phyloP scores from a whole-genome alignment of 108 stramenopile genomes.

The Mediolabrus comicus region DNA sequence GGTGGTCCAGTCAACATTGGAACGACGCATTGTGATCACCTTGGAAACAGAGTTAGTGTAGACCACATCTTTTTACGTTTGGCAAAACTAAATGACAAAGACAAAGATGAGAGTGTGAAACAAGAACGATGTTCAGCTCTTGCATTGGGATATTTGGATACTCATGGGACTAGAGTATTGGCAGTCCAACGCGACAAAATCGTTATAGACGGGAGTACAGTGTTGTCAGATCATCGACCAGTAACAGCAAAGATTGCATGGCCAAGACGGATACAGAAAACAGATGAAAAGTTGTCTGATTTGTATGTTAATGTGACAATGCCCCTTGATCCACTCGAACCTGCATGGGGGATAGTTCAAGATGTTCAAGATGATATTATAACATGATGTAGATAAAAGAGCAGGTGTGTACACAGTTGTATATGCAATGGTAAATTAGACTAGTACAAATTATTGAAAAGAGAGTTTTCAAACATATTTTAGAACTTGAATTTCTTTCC shows the following conservation, averaged over 20 bases:
- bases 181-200: constrained; percentile 28
- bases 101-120: background rate
- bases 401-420: background rate
- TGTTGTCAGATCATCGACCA: constrained; percentile 46
- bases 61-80: constrained; percentile 44
- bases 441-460: background rate
- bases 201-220: constrained; percentile 26
- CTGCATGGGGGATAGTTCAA: constrained; percentile 43
- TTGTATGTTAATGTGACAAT: constrained; percentile 29
- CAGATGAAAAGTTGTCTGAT: constrained; percentile 34
- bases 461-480: background rate
- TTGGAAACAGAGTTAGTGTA: constrained; percentile 37
- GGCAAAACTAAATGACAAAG: background rate
- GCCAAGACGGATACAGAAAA: constrained; percentile 15
- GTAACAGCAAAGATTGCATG: constrained; percentile 48
- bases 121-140: constrained; percentile 28
- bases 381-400: background rate
- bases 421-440: background rate
- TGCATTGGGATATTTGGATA: constrained; percentile 42
- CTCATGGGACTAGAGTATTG: constrained; percentile 37
- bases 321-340: constrained; percentile 45
- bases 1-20: constrained; percentile 45
- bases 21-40: constrained; percentile 44
- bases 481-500: constrained; percentile 92
- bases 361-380: background rate